Evolutionary conservation across 768 basidiomycete species (phyloP), one percentile per base, ranked within the genome.

Genomic region (Serendipita sp.): DNA sequence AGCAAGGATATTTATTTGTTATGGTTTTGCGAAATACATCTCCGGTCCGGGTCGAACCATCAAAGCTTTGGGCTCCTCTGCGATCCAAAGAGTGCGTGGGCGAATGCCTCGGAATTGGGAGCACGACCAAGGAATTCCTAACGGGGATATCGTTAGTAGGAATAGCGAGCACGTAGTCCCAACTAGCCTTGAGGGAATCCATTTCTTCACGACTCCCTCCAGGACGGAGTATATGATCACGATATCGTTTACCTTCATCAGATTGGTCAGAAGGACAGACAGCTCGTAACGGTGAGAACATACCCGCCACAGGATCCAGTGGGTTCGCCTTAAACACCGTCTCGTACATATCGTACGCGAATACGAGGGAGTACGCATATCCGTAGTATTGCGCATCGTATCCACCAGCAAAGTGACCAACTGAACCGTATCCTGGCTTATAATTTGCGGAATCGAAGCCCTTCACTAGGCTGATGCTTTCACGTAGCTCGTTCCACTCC

Each of bases 271-370:
- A 65, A 51, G 48, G 30, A 36, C 38, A 36, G 44, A 62, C 23
- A 23, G 34, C n/a, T 38, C 51, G 23, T 56, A 36, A 35, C 3
- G 16, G 35, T 2, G 35, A n/a, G 32, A 23, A 60, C 63, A 15
- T 47, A 51, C 66, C 89, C 15, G 82, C 80, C 28, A 73, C 75
- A 0, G 86, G 83, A 70, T 85, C 82, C 65, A 93, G 77, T 18
- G 89, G 89, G 69, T 88, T 86, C 35, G 78, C 76, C 70, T 88
- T 85, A 77, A 93, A 93, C n/a, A 92, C 80, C 1, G 88, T 86
- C 30, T 81, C 73, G 67, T 80, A 83, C 81, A 82, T 83, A 73
- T 83, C 83, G 35, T 78, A 73, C 0, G 81, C 79, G 70, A 83
- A 83, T 35, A 81, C 80, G 16, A 88, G 78, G 15, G 86, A 88